Conservation (phyloP, 495 filamentous ascomycete species). For the Penicillium salamii region DNA sequence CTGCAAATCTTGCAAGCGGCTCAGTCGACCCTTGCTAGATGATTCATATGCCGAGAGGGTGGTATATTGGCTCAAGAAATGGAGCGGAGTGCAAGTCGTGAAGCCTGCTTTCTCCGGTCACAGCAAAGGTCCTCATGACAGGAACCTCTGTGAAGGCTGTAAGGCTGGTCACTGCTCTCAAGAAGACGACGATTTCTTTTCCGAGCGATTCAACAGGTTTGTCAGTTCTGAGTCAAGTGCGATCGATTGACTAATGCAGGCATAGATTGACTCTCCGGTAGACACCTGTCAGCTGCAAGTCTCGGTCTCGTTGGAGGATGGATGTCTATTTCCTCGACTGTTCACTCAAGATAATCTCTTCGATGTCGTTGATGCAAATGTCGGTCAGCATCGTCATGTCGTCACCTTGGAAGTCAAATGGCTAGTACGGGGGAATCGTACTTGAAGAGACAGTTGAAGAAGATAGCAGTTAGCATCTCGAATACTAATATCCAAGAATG, state of each 20-base stretch:
- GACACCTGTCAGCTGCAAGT: too few species aligned
- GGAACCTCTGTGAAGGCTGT: slow-evolving; percentile 47
- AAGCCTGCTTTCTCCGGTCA: slow-evolving; percentile 16
- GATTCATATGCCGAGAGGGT: slow-evolving; percentile 49
- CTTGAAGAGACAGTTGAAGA: too few species aligned
- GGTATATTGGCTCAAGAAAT: slow-evolving; percentile 49
- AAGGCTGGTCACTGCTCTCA: slow-evolving; percentile 42
- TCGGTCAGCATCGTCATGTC: too few species aligned
- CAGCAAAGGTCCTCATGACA: slow-evolving; percentile 40
- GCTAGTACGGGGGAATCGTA: too few species aligned
- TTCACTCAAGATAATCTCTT: too few species aligned
- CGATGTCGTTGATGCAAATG: too few species aligned
- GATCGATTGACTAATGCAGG: neutral
- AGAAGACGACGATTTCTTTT: slow-evolving; percentile 1
- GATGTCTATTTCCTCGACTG: too few species aligned
- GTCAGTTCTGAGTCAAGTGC: neutral
- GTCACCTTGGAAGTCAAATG: too few species aligned
- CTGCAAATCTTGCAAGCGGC: slow-evolving; percentile 16
- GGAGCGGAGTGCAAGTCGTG: slow-evolving; percentile 43
- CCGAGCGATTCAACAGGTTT: neutral
- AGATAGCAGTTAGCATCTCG: too few species aligned
- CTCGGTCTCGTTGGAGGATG: too few species aligned
- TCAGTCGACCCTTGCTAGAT: slow-evolving; percentile 6
- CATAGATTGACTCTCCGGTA: too few species aligned
- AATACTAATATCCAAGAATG: too few species aligned